phyloP scores from a whole-genome alignment of 176 grass and related monocot species.

The Aegilops speltoides region DNA sequence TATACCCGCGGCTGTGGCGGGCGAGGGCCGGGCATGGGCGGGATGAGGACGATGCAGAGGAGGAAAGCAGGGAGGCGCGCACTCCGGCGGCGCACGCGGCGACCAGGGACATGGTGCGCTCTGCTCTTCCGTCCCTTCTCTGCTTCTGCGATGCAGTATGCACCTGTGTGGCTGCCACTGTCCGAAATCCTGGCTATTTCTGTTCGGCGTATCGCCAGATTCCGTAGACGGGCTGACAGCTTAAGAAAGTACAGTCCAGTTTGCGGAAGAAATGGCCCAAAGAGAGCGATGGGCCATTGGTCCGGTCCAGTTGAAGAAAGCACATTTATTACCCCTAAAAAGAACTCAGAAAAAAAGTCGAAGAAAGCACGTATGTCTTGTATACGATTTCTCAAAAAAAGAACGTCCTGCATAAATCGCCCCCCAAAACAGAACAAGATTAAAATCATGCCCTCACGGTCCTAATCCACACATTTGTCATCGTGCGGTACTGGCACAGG shows the following conservation, averaged over 20 bases:
- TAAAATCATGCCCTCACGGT: no score
- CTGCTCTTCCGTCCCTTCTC: neutral
- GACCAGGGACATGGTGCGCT: conserved; percentile 20
- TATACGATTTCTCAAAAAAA: no score
- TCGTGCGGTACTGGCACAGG: no score
- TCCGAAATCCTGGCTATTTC: neutral
- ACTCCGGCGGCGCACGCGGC: neutral
- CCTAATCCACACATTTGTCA: no score
- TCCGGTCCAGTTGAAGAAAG: no score
- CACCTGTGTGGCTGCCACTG: conserved; percentile 16
- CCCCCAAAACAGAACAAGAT: no score
- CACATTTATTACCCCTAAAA: no score
- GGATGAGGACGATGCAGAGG: neutral
- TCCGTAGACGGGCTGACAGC: neutral
- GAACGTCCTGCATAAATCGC: no score
- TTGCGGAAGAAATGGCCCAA: neutral
- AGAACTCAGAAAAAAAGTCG: no score
- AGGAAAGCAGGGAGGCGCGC: neutral
- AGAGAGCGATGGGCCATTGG: neutral
- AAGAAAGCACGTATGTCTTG: no score
- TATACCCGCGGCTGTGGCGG: neutral
- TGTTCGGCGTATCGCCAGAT: neutral
- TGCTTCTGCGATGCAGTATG: neutral
- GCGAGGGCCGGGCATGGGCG: neutral
- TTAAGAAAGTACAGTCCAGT: no score